Evolutionary conservation across 2,329 filamentous ascomycete genomes (phyloP).

Genomic region (Calycina marina): DNA sequence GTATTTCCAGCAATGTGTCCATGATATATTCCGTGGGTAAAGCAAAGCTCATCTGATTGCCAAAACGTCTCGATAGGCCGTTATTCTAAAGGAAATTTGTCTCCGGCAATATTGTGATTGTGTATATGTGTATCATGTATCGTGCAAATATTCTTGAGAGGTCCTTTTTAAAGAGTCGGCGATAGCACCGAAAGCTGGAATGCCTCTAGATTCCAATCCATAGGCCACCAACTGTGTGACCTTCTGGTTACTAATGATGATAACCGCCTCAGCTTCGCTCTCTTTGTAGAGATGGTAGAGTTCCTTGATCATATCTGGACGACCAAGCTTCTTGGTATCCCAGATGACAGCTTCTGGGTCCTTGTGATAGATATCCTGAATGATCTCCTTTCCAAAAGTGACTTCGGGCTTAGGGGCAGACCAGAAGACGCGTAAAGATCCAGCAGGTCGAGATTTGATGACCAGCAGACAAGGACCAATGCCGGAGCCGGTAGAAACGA

Average conservation of each 20-base stretch:
- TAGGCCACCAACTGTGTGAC: conserved; percentile 26
- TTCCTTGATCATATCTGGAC: conserved; percentile 23
- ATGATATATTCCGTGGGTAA: too few species aligned
- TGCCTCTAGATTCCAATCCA: conserved; percentile 25
- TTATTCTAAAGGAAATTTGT: too few species aligned
- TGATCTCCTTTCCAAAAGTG: conserved; percentile 24
- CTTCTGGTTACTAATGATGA: conserved; percentile 25
- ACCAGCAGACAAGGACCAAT: conserved; percentile 48
- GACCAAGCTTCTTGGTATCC: conserved; percentile 23
- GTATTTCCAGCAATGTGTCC: too few species aligned
- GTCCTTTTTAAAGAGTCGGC: conserved; percentile 10
- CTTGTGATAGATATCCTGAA: conserved; percentile 18
- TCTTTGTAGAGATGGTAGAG: conserved; percentile 19
- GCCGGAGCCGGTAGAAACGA: conserved; percentile 59
- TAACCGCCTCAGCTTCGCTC: conserved; percentile 25
- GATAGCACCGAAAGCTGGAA: conserved; percentile 25
- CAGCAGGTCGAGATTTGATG: conserved; percentile 13
- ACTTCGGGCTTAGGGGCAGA: conserved; percentile 22
- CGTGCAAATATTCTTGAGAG: too few species aligned
- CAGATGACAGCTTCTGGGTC: conserved; percentile 23
- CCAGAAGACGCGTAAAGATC: conserved; percentile 23
- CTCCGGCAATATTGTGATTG: too few species aligned
- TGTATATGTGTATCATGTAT: too few species aligned
- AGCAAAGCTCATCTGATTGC: too few species aligned
- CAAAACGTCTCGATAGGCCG: too few species aligned